Conservation (phyloP, 441 rosid species). For the Hura crepitans region DNA sequence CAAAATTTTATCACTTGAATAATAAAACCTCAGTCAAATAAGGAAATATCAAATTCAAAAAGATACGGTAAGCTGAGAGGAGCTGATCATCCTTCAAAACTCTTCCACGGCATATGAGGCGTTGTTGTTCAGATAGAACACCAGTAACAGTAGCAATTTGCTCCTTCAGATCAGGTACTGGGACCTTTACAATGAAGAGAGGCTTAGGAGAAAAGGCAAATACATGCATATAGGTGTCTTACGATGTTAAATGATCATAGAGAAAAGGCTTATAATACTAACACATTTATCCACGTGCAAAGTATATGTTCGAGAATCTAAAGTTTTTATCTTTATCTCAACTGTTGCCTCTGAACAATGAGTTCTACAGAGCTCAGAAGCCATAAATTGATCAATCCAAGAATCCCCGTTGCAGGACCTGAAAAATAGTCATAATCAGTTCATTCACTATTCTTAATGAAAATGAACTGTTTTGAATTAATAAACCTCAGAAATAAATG, state of each 20-base stretch:
- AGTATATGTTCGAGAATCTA: constrained; percentile 84
- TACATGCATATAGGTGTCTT: too few species aligned
- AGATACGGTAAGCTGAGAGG: constrained; percentile 97
- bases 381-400: too few species aligned
- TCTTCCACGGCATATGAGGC: constrained; percentile 87
- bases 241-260: too few species aligned
- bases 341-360: constrained; percentile 52
- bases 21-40: not conserved
- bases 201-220: constrained; percentile 7
- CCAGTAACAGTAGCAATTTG: constrained; percentile 91
- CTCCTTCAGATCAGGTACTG: constrained; percentile 91
- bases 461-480: too few species aligned
- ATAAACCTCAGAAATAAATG: too few species aligned
- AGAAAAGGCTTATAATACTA: not conserved
- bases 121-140: constrained; percentile 82
- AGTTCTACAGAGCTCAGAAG: too few species aligned
- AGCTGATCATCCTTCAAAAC: constrained; percentile 91
- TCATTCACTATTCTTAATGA: too few species aligned
- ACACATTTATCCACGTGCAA: constrained; percentile 88
- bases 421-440: too few species aligned
- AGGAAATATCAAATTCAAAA: constrained; percentile 14
- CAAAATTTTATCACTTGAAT: too few species aligned
- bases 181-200: constrained; percentile 45
- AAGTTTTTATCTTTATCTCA: constrained; percentile 83
- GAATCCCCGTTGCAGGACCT: too few species aligned